phyloP scores from a whole-genome alignment of 352 stramenopile genomes.

The Globisporangium barbulae region DNA sequence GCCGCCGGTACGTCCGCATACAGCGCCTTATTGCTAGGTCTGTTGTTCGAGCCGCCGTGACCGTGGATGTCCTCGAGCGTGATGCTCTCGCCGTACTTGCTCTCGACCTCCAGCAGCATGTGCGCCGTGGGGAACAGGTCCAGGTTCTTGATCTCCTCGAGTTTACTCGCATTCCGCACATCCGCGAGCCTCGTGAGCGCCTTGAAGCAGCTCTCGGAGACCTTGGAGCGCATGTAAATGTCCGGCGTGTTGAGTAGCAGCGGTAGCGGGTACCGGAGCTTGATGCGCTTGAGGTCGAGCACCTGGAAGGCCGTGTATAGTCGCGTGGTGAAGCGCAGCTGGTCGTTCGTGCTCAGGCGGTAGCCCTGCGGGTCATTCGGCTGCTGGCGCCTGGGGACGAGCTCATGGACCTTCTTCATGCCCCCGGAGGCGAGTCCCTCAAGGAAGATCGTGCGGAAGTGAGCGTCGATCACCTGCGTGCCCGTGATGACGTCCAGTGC shows the following conservation, averaged over 20 bases:
- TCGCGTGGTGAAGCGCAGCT: slow-evolving; percentile 68
- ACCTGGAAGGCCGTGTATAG: slow-evolving; percentile 84
- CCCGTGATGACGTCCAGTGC: slow-evolving; percentile 84
- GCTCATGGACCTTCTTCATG: slow-evolving; percentile 43
- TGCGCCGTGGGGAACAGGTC: slow-evolving; percentile 71
- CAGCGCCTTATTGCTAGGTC: background rate
- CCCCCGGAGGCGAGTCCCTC: slow-evolving; percentile 72
- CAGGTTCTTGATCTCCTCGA: slow-evolving; percentile 56
- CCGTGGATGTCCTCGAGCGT: slow-evolving; percentile 87
- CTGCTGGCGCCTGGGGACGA: slow-evolving; percentile 31
- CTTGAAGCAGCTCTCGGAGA: slow-evolving; percentile 76
- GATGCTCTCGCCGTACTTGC: slow-evolving; percentile 91
- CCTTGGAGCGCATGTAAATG: slow-evolving; percentile 89
- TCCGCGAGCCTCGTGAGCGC: slow-evolving; percentile 68
- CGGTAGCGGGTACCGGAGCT: slow-evolving; percentile 78
- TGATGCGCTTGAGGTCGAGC: slow-evolving; percentile 88
- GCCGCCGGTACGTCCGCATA: background rate
- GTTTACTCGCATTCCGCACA: slow-evolving; percentile 47
- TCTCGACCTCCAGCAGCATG: slow-evolving; percentile 87
- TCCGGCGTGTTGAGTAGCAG: slow-evolving; percentile 67
- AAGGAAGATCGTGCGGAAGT: slow-evolving; percentile 84
- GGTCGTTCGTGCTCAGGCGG: slow-evolving; percentile 68
- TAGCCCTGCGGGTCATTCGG: slow-evolving; percentile 36
- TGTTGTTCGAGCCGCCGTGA: background rate
- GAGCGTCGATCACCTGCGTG: slow-evolving; percentile 82